These are phyloP conservation scores for Vinca minor DNA, from an alignment of 257 asterid species.

Conservation along the genomic window DNA sequence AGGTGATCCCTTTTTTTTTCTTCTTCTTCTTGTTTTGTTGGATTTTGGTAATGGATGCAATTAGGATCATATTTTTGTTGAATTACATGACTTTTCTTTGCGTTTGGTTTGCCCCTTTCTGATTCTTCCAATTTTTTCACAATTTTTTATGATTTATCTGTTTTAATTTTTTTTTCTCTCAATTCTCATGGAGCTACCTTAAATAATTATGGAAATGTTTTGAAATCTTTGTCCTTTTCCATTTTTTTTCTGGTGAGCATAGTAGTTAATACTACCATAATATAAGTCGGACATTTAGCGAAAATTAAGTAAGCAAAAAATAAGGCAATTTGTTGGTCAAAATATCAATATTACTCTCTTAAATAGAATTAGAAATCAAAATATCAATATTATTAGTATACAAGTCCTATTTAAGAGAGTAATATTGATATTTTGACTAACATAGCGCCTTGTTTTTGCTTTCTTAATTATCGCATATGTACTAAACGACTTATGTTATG, in stretches of 20 bases:
- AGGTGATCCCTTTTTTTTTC: constrained; percentile 3
- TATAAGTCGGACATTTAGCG: too few species aligned
- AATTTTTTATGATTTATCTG: not conserved
- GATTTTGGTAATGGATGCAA: constrained; percentile 12
- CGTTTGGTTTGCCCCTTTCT: not conserved
- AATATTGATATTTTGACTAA: too few species aligned
- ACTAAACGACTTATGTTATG: too few species aligned
- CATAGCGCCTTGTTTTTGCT: too few species aligned
- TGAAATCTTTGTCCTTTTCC: not conserved
- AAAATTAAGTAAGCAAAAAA: too few species aligned
- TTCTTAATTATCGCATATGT: too few species aligned
- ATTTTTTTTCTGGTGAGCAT: not conserved
- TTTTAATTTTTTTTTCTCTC: not conserved
- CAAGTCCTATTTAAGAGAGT: too few species aligned
- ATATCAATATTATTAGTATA: too few species aligned
- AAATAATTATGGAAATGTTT: not conserved
- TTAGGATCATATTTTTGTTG: constrained; percentile 12
- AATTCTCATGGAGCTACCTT: not conserved
- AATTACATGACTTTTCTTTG: constrained; percentile 4
- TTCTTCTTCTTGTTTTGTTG: constrained; percentile 5
- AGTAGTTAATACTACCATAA: too few species aligned
- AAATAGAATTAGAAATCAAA: too few species aligned
- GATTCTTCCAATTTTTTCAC: not conserved
- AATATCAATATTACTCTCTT: too few species aligned
- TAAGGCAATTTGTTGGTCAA: too few species aligned